Evolutionary conservation across 352 stramenopile genomes (phyloP), one percentile per base, ranked within the genome.

Genomic region (Pythium phragmitis): DNA sequence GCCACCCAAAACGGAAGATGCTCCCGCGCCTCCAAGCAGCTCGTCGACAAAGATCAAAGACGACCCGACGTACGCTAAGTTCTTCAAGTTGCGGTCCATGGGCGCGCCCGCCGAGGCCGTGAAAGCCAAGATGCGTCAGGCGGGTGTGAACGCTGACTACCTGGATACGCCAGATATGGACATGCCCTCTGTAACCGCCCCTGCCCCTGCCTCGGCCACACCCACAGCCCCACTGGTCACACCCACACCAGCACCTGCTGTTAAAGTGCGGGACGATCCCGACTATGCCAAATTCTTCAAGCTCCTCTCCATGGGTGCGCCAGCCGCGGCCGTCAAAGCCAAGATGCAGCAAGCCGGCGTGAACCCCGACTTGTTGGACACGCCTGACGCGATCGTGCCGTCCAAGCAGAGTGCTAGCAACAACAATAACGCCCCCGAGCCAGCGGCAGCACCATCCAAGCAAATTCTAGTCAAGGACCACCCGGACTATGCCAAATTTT

Each of bases 341-440:
- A 92, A 90, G 16, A 88, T 88, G 83, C 60, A 60, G 17, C 80
- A 90, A 66, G 79, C 77, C n/a, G 80, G 80, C 7, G 57, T 92
- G 2, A 74, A 92, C 54, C 74, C 79, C 48, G 69, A 54, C 4
- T 60, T 90, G 4, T 57, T 92, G 21, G 80, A 91, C 47, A 91
- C 77, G 0, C 83, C 85, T 12, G 76, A 91, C 34, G 80, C 77
- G 4, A 59, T 71, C 3, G 58, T 91, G 33, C 65, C 70, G 1
- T 46, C 58, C 4, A 77, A 53, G 42, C 23, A 8, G 30, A 45
- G 46, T 51, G 21, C 30, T 39, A 26, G n/a, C 37, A 60, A 61
- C 46, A 51, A 82, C 64, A 37, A 46, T 60, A 58, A 30, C 33
- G 3, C 56, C 23, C 16, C 42, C 48, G 64, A 59, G 2, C 36